phyloP scores from a whole-genome alignment of 352 stramenopile genomes.

The Phytophthora podocarpi region DNA sequence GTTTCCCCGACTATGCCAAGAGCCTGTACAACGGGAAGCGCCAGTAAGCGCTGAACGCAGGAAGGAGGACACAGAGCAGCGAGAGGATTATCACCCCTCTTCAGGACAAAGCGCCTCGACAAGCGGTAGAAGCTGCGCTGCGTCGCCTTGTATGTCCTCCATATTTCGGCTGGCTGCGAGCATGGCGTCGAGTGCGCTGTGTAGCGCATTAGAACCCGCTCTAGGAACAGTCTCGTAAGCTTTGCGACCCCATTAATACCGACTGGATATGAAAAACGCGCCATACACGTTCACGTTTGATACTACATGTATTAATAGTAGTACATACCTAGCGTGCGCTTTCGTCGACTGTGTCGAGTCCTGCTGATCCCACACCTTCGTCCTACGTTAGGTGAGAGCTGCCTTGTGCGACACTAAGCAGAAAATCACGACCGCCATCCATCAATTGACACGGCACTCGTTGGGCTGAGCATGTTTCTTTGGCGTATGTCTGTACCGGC shows the following conservation, averaged over 20 bases:
- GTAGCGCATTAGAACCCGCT: slow-evolving; percentile 21
- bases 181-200: slow-evolving; percentile 25
- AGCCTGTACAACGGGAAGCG: slow-evolving; percentile 90
- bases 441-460: neutral
- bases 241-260: slow-evolving; percentile 30
- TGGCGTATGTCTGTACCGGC: too few species aligned
- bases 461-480: neutral
- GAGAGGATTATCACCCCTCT: slow-evolving; percentile 25
- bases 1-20: slow-evolving; percentile 97
- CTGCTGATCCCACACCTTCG: too few species aligned
- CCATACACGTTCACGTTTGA: slow-evolving; percentile 25
- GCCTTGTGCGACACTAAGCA: neutral
- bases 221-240: slow-evolving; percentile 26
- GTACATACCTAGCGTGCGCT: too few species aligned
- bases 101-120: slow-evolving; percentile 31
- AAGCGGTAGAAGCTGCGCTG: slow-evolving; percentile 44
- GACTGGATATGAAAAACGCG: slow-evolving; percentile 43
- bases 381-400: too few species aligned
- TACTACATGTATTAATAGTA: neutral
- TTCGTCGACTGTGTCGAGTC: too few species aligned
- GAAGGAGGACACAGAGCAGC: slow-evolving; percentile 14
- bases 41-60: slow-evolving; percentile 28
- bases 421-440: neutral
- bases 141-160: slow-evolving; percentile 17
- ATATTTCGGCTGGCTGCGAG: slow-evolving; percentile 27